Percentiles rank a stretch among this genome's conserved stretches.
phyloP scores from a whole-genome alignment of 1,139 yeast species.

The Magnusiomyces paraingens region DNA sequence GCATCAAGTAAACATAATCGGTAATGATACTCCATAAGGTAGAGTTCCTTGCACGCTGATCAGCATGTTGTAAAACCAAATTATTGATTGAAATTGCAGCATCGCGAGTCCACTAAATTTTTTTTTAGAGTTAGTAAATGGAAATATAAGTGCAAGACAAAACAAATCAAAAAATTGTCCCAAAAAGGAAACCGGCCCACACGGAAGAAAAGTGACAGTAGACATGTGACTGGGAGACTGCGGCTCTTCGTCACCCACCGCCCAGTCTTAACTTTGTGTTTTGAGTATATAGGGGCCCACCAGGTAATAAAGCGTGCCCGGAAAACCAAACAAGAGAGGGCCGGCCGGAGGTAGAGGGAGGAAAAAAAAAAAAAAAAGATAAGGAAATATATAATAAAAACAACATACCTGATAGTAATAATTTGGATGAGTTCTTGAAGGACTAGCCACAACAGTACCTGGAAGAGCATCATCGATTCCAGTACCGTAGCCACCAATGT shows the following conservation, averaged over 20 bases:
- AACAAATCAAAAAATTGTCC: neutral
- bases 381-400: neutral
- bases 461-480: constrained; percentile 40
- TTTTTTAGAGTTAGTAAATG: neutral
- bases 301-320: neutral
- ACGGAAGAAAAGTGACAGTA: too few species aligned
- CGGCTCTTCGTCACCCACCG: too few species aligned
- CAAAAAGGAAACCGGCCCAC: too few species aligned
- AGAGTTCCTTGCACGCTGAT: constrained; percentile 29
- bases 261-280: too few species aligned
- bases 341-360: neutral
- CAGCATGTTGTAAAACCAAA: constrained; percentile 49
- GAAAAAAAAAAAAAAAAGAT: neutral
- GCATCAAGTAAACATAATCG: constrained; percentile 54
- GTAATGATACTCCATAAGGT: constrained; percentile 40
- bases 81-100: constrained; percentile 76
- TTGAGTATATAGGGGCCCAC: too few species aligned
- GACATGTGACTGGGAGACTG: too few species aligned
- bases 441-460: constrained; percentile 83
- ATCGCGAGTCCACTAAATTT: constrained; percentile 66
- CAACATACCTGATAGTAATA: constrained; percentile 56
- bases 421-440: constrained; percentile 61
- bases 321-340: neutral
- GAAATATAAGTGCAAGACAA: neutral
- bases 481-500: constrained; percentile 51